Evolutionary conservation across 2,329 filamentous ascomycete species (phyloP), one percentile per base, ranked within the genome.

Genomic region (Pseudopyricularia cyperi): DNA sequence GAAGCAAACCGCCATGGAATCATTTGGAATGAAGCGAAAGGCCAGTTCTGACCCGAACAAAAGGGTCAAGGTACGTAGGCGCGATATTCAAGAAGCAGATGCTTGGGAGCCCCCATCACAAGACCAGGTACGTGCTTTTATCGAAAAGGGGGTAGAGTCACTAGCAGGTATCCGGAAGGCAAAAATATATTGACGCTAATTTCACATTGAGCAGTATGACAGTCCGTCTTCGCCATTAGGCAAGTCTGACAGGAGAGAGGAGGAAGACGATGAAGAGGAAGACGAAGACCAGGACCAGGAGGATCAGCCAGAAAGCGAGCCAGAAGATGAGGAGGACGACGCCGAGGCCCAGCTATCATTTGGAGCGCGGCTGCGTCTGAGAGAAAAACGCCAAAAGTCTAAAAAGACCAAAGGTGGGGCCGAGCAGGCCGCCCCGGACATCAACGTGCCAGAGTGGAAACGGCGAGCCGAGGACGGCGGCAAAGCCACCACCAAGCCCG

Each of bases 301-400:
- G 33, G 48, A 52, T n/a, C 32, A 55, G 51, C 48, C 28, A 11
- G 22, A 30, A n/a, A 24, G n/a, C 15, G 47, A 34, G 7, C 26
- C 44, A 28, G 44, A 42, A 12, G 17, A n/a, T 12, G 64, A 68
- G 66, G 51, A 74, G 52, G 54, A 66, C 56, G 55, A 60, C 49
- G 53, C 61, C 46, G 46, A 53, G 46, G 26, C 50, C 15, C 47
- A 58, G 46, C 55, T 42, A 22, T 42, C 37, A 19, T 42, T 42
- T 42, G 37, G 37, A 12, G 37, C 37, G 5, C 37, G 37, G 17
- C 37, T 42, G 2, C 37, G 37, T 42, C 37, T 42, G 22, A 42
- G 37, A 19, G 17, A 42, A 24, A 42, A 42, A 42, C 17, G 37
- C 5, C 37, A 42, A 42, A 42, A 24, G 14, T 11, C 15, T 22